Evolutionary conservation across 2,329 filamentous ascomycete genomes (phyloP), one percentile per base, ranked within the genome.

Genomic region (Arthrocladium fulminans): DNA sequence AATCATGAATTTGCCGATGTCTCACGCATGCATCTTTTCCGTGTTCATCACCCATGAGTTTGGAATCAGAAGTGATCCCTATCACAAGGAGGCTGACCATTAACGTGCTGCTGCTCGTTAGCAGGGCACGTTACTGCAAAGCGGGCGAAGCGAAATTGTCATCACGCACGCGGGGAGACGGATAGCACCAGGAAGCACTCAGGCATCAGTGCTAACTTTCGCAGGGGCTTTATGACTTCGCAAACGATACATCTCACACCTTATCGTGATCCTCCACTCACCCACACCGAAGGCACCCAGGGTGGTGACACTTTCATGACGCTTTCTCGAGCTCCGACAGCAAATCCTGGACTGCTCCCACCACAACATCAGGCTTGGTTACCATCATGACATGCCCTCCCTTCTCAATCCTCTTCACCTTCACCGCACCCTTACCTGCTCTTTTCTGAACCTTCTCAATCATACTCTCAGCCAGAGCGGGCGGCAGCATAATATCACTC

Each of bases 281-380:
- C n/a, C n/a, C n/a, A n/a, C n/a, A n/a, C n/a, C n/a, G n/a, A n/a
- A n/a, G n/a, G n/a, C n/a, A n/a, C n/a, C n/a, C n/a, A n/a, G n/a
- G n/a, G n/a, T n/a, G n/a, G 6, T 35, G 6, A n/a, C 6, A 15
- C 32, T n/a, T n/a, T 35, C 32, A 35, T 15, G 32, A 15, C n/a
- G 32, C 32, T 15, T 35, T 5, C 6, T 8, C 32, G 10, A 35
- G 32, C 6, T 7, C 32, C 32, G 32, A 35, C 37, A 40, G 17
- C 19, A 44, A 23, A 25, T 32, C 41, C 20, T 30, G 12, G 25
- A 44, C 20, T 9, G 27, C 41, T 17, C 13, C 19, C 3, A 34
- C 41, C 17, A 44, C 41, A 27, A 30, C 27, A 19, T 44, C 25
- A 12, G 41, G 41, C 19, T 17, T 44, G n/a, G 20, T 44, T 8